Conservation (phyloP, 1,284 basidiomycete species). For the Cystobasidium slooffiae region DNA sequence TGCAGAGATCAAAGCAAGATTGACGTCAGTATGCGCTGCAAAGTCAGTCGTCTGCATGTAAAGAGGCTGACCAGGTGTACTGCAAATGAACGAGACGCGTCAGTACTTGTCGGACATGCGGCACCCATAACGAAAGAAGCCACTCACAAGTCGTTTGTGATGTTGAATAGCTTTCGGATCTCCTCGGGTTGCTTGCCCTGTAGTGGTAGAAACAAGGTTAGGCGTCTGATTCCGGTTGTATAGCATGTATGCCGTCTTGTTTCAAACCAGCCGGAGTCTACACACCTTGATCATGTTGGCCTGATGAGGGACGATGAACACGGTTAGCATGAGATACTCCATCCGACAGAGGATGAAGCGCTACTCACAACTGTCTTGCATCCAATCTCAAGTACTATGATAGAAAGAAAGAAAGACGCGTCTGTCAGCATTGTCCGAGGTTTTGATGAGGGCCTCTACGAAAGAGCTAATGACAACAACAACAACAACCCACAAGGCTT, state of each 20-base stretch:
- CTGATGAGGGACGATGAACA: not conserved
- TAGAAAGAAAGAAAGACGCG: not conserved
- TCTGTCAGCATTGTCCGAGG: not conserved
- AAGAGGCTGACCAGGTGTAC: conserved; percentile 14
- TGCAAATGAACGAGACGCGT: conserved; percentile 55
- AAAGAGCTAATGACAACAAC: not conserved
- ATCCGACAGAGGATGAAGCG: not conserved
- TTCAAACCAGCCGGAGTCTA: not conserved
- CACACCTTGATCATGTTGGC: conserved; percentile 97
- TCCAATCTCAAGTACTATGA: conserved; percentile 11
- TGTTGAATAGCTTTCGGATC: conserved; percentile 82
- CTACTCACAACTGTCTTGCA: conserved; percentile 8
- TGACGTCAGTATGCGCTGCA: not conserved
- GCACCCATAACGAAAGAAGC: not conserved
- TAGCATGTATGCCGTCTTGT: no score
- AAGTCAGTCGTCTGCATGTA: not conserved
- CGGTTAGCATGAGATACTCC: not conserved
- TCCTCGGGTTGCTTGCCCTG: conserved; percentile 64
- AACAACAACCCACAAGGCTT: conserved; percentile 87
- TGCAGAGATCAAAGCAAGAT: not conserved
- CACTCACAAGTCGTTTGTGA: conserved; percentile 37
- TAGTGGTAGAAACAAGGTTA: conserved; percentile 58
- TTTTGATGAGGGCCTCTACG: not conserved
- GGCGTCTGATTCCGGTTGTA: conserved; percentile 68
- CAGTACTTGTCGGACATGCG: conserved; percentile 1